Conservation (phyloP, 768 basidiomycete species). For the Lentinula aciculospora region DNA sequence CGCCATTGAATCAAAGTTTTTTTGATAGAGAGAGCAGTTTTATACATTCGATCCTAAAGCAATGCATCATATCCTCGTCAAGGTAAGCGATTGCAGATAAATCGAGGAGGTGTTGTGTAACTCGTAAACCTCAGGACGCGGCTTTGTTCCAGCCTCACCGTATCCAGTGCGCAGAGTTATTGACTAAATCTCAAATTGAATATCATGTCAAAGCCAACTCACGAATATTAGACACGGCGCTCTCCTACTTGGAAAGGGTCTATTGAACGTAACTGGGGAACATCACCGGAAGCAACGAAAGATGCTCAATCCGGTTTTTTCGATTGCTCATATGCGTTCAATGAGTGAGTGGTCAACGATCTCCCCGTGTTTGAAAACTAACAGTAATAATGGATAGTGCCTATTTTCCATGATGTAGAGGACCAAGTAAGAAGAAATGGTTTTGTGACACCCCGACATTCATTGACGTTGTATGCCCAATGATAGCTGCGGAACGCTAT, state of each 20-base stretch:
- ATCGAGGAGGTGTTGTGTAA: no score
- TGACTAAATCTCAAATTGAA: no score
- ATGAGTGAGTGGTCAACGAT: slow-evolving; percentile 20
- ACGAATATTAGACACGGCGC: neutral
- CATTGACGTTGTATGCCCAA: neutral
- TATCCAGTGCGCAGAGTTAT: neutral
- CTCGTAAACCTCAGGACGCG: no score
- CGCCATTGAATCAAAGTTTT: neutral
- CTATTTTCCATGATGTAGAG: slow-evolving; percentile 2
- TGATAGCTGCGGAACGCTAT: neutral
- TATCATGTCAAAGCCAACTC: neutral
- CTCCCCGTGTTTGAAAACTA: slow-evolving; percentile 18
- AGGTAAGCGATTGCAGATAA: neutral
- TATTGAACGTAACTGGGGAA: slow-evolving; percentile 6
- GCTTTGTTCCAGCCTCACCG: neutral
- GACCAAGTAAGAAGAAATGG: neutral
- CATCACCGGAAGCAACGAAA: slow-evolving; percentile 27
- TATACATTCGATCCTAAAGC: slow-evolving; percentile 5
- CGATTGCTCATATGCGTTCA: slow-evolving; percentile 25
- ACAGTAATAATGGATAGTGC: slow-evolving; percentile 6
- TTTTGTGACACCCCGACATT: neutral
- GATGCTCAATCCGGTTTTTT: slow-evolving; percentile 30
- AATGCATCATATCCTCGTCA: slow-evolving; percentile 5
- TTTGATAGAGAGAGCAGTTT: neutral
- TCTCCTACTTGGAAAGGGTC: neutral